Evolutionary conservation across 371 early-diverging fungal genomes (phyloP), one percentile per base, ranked within the genome.

Genomic region (Lichtheimia ornata): DNA sequence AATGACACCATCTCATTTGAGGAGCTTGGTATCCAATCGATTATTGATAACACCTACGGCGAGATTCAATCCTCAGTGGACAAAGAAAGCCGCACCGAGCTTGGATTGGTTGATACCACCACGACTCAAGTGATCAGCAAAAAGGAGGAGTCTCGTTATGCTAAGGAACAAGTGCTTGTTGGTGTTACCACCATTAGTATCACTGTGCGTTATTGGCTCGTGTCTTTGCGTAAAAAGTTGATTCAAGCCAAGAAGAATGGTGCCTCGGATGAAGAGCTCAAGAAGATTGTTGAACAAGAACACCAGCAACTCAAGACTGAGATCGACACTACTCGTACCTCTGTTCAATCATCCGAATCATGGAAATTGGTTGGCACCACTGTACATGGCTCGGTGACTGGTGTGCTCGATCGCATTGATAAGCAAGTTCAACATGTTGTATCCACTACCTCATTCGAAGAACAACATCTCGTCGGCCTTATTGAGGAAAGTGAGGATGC

Each of bases 241-340:
- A 35, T 62, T 12, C 18, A 44, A n/a, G 76, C 76, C 17, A 62
- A 59, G 54, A 58, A 63, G 57, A 64, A 63, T 22, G 73, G 76
- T 18, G 66, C 65, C 22, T 72, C 76, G 20, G 71, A 72, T n/a
- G 65, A 76, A 22, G 73, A 76, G 20, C 64, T 76, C 14, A 55
- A 64, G 15, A 35, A 50, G 35, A 50, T 76, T 14, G 27, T 73
- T 51, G 54, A 70, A 27, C 49, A 61, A 7, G 59, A 66, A 15
- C 73, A 65, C 20, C 58, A 76, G 28, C 49, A 72, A 42, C 67
- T 76, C 14, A 24, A 58, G 5, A 13, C 28, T 13, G 52, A 70
- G 12, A 45, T 76, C 2, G 13, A 58, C 2, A 47, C 54, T 9
- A 64, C 70, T 28, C 61, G 61, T 41, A 53, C 61, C 0, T 44